Base-by-base conservation (phyloP, 805 yeast genomes). In the Isabelozyma pseudorhagii region DNA sequence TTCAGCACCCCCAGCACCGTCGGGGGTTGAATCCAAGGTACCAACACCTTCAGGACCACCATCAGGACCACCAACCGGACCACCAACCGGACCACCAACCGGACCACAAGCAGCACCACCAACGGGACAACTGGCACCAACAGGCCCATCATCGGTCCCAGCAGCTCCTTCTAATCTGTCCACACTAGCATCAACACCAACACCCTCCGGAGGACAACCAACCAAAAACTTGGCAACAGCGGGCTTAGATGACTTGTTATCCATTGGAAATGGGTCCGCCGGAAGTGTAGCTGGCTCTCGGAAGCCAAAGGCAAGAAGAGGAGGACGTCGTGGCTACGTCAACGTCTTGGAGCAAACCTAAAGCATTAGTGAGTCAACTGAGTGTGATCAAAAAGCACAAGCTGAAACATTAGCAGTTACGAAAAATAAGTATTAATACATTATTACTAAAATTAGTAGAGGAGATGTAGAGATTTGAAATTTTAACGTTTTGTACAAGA, bases 161-260 rank as follows among this genome's bases (percentile, higher is more conserved):
- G 47, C 57, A 25, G 43, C 43, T 8, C 48, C 57, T 34, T 46
- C 52, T 10, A 38, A 53, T 3, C 29, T 55, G 3, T 3, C 44
- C 56, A 21, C 25, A 21, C 25, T 21, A 5, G 6, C 25, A 21
- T 6, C 25, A 8, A 42, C 55, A 6, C 46, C 48, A 4, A 38
- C 4, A 8, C 40, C 49, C 4, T 50, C 62, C 13, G 25, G 25
- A 31, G 36, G n/a, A 9, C 10, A 3, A 13, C 36, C 36, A 5
- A 13, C 36, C 36, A 31, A 31, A 13, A 66, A 58, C 49, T 61
- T 73, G 50, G 76, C 76, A 4, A 67, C 61, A 43, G 77, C 77
- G 5, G 74, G 74, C 0, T 61, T 73, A 44, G 78, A 73, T 47
- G 76, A 71, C 55, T 62, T 73, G 38, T 57, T 73, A 18, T 63